A percentile compares a stretch with the other conserved stretches of the same genome.
Conservation (phyloP, 257 asterid genomes). For the Jasminum sambac region DNA sequence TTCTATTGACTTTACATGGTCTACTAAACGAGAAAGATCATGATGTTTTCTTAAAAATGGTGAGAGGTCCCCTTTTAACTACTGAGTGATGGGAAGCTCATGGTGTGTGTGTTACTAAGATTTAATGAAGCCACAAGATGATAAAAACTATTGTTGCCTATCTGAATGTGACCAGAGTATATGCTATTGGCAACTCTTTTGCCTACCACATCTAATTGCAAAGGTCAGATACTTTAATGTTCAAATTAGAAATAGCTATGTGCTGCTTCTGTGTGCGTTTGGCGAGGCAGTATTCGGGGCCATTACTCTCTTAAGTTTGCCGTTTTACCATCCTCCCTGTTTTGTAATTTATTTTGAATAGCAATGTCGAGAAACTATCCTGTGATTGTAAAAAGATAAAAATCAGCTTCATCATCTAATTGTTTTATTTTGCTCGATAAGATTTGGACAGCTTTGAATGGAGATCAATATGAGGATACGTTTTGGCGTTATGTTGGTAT, state of each 20-base stretch:
- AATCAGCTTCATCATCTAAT: conserved; percentile 20
- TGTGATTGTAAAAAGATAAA: not conserved
- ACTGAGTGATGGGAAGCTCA: not conserved
- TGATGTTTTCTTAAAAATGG: not conserved
- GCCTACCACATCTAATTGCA: not conserved
- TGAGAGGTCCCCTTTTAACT: not conserved
- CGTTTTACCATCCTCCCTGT: not conserved
- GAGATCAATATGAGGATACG: conserved; percentile 73
- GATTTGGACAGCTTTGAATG: conserved; percentile 89
- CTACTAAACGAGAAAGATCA: not conserved
- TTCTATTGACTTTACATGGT: not conserved
- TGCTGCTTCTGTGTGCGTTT: not conserved
- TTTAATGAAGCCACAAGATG: not conserved
- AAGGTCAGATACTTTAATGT: not conserved
- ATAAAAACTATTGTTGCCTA: not conserved
- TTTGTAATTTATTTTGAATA: not conserved
- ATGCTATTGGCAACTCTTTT: conserved; percentile 10
- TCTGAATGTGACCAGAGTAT: not conserved
- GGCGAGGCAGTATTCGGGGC: not conserved
- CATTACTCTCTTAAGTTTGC: not conserved
- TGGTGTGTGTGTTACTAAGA: not conserved
- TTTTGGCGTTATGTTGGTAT: conserved; percentile 67
- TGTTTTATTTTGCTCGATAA: conserved; percentile 28
- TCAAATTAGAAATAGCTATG: not conserved
- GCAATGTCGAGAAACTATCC: not conserved